These are phyloP conservation scores for Omphalotus guepiniiformis DNA, from an alignment of 768 basidiomycete genomes.

Conservation along the genomic window DNA sequence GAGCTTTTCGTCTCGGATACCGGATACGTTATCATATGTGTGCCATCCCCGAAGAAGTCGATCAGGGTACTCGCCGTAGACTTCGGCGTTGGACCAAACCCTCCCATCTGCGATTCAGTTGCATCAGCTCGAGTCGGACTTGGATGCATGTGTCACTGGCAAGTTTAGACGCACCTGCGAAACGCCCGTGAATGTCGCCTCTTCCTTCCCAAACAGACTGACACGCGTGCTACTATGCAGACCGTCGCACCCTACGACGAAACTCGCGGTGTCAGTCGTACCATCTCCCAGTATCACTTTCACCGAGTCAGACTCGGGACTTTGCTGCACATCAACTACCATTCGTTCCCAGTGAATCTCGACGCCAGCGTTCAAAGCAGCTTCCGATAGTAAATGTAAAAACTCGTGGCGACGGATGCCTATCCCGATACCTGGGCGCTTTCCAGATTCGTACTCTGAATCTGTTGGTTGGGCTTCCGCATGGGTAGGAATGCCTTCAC, in stretches of 20 bases:
- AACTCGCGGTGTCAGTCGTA: conserved; percentile 26
- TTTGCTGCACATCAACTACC: conserved; percentile 26
- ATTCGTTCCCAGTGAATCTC: conserved; percentile 28
- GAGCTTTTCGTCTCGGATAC: conserved; percentile 24
- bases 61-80: conserved; percentile 17
- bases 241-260: conserved; percentile 41
- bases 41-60: conserved; percentile 32
- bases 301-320: conserved; percentile 22
- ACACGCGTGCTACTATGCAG: conserved; percentile 36
- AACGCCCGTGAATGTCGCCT: conserved; percentile 31
- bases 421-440: conserved; percentile 6
- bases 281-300: conserved; percentile 32
- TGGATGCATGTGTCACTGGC: too few species aligned
- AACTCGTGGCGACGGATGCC: conserved; percentile 30
- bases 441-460: too few species aligned
- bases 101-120: conserved; percentile 32
- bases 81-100: conserved; percentile 21
- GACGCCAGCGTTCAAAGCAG: conserved; percentile 27
- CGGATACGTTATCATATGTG: conserved; percentile 33
- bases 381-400: conserved; percentile 24
- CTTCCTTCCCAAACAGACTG: conserved; percentile 32
- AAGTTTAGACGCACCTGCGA: conserved; percentile 26
- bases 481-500: conserved; percentile 12
- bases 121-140: too few species aligned
- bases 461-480: conserved; percentile 13